Evolutionary conservation across 306 rosid genomes (phyloP), one percentile per base, ranked within the genome.

Genomic region (Ceratonia siliqua): DNA sequence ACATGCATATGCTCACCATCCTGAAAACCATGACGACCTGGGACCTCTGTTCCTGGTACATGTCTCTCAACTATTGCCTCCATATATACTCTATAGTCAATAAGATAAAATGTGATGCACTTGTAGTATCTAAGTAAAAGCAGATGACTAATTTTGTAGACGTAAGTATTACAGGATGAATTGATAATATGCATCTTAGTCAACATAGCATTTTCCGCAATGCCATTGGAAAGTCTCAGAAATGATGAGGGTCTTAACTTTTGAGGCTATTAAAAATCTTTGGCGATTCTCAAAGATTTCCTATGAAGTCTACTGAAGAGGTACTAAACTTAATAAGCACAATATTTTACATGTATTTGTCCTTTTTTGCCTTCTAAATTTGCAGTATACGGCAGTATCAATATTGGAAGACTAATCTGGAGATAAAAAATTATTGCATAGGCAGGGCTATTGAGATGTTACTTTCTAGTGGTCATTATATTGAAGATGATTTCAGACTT

Each of bases 221-320:
- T 53, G 20, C 3, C n/a, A 5, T 21, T 9, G 32, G 30, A 22
- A 53, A 53, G 32, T 14, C 59, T 53, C 57, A 53, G 65, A 28
- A 79, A 79, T 66, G 82, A 74, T 55, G 75, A 73, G 64, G 65
- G n/a, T n/a, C n/a, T n/a, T n/a, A n/a, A 49, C 73, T 55, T n/a
- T 14, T n/a, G 15, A 56, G 33, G 8, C 75, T 12, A 2, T 32
- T 11, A 28, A 36, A 46, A 45, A 30, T 64, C 32, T 42, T 35
- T 28, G 74, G 38, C 38, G 72, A 62, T 41, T 39, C 78, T 67
- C 72, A 55, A 41, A 38, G 8, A 24, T 69, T 70, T 55, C 50
- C 61, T 4, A 24, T 15, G 49, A 84, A 68, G 36, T 69, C 76
- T 54, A 38, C 78, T 48, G 22, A 68, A 41, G 27, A 81, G 88